These are phyloP conservation scores for Excoecaria cochinchinensis DNA, from an alignment of 345 rosid species.

Conservation along the genomic window DNA sequence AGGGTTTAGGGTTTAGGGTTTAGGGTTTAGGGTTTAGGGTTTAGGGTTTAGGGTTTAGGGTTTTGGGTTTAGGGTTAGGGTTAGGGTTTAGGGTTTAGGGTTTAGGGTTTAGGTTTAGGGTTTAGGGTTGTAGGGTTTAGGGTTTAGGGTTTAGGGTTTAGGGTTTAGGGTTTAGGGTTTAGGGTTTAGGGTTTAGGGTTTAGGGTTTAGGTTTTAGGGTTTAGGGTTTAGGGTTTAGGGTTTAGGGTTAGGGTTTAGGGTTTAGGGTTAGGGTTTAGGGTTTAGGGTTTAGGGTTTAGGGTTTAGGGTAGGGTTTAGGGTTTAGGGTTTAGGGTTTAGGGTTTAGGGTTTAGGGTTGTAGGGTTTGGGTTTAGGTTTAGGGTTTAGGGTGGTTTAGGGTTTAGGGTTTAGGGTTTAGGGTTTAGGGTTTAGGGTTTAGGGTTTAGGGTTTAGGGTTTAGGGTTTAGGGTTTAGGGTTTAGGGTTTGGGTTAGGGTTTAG, in stretches of 20 bases:
- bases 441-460: background rate
- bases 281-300: slow-evolving; percentile 8
- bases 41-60: slow-evolving; percentile 20
- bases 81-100: slow-evolving; percentile 21
- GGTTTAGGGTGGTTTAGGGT: slow-evolving; percentile 10
- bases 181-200: slow-evolving; percentile 3
- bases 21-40: slow-evolving; percentile 18
- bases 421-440: background rate
- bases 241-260: slow-evolving; percentile 14
- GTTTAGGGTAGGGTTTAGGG: background rate
- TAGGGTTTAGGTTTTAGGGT: slow-evolving; percentile 6
- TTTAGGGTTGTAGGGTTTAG: slow-evolving; percentile 10
- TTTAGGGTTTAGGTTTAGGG: slow-evolving; percentile 9
- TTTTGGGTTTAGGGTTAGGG: slow-evolving; percentile 24
- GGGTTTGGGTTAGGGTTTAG: background rate
- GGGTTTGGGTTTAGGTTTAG: background rate
- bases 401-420: slow-evolving; percentile 2
- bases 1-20: slow-evolving; percentile 14
- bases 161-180: slow-evolving; percentile 1
- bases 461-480: slow-evolving; percentile 4
- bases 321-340: background rate
- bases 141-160: slow-evolving; percentile 11
- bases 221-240: slow-evolving; percentile 6
- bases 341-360: slow-evolving; percentile 1
- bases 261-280: slow-evolving; percentile 8